Percentiles rank a stretch among this genome's conserved stretches.
phyloP scores from a whole-genome alignment of 176 grass and related monocot genomes.

The Olyra latifolia region DNA sequence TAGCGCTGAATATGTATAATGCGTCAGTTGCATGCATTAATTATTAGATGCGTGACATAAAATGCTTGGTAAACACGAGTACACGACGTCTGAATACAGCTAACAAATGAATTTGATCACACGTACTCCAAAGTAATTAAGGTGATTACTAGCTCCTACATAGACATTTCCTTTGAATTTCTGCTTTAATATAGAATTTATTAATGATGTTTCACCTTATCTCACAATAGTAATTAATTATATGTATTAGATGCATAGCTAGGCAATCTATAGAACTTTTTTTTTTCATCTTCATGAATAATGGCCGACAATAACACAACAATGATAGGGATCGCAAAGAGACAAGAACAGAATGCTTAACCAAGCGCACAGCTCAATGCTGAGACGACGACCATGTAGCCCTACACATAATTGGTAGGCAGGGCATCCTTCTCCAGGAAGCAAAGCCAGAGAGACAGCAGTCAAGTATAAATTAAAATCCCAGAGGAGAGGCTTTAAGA shows the following conservation, averaged over 20 bases:
- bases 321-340: constrained; percentile 34
- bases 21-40: neutral
- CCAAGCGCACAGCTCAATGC: constrained; percentile 18
- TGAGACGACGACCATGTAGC: constrained; percentile 13
- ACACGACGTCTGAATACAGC: neutral
- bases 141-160: neutral
- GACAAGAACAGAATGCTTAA: constrained; percentile 48
- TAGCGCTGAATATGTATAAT: neutral
- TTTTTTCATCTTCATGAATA: constrained; percentile 17
- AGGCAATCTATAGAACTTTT: neutral
- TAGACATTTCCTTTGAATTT: neutral
- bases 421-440: constrained; percentile 54
- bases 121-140: neutral
- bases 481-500: neutral
- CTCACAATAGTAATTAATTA: neutral
- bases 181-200: neutral
- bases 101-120: neutral
- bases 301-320: constrained; percentile 12
- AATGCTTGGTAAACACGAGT: neutral
- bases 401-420: constrained; percentile 48
- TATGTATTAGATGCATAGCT: neutral
- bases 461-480: constrained; percentile 36
- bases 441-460: constrained; percentile 46
- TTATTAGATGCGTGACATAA: neutral
- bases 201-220: neutral